A percentile compares a stretch with the other conserved stretches of the same genome.
Evolutionary conservation across 1,284 basidiomycete species (phyloP).

Genomic region (Microbotryum saponariae): DNA sequence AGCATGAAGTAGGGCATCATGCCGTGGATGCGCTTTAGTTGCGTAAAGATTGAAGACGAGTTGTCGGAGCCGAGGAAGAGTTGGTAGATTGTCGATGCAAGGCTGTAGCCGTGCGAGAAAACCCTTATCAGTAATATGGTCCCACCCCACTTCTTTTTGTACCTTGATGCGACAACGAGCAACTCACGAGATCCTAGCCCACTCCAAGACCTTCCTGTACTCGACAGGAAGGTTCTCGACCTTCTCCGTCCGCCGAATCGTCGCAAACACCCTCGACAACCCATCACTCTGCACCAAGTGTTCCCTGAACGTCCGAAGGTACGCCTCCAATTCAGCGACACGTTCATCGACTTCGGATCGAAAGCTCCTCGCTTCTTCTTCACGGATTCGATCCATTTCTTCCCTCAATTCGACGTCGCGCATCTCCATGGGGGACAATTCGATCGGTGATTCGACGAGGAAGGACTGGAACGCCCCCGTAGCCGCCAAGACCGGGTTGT

Average conservation of each 20-base stretch:
- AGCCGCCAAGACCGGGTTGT: conserved; percentile 65
- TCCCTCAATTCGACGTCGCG: conserved; percentile 72
- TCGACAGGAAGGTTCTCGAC: conserved; percentile 73
- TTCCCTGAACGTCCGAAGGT: conserved; percentile 80
- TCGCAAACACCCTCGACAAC: conserved; percentile 73
- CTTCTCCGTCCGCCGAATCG: conserved; percentile 72
- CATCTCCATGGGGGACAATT: conserved; percentile 62
- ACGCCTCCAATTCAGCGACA: conserved; percentile 77
- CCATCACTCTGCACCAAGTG: conserved; percentile 87
- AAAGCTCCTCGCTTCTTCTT: conserved; percentile 79
- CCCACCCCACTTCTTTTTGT: conserved; percentile 14
- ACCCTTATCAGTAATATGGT: not conserved
- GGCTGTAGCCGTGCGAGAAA: conserved; percentile 44
- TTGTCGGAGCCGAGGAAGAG: conserved; percentile 88
- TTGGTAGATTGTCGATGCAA: conserved; percentile 94
- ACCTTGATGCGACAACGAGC: conserved; percentile 12
- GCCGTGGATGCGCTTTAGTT: conserved; percentile 86
- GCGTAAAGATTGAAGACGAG: conserved; percentile 78
- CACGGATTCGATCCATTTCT: conserved; percentile 80
- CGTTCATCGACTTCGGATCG: conserved; percentile 75
- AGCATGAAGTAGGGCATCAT: conserved; percentile 98
- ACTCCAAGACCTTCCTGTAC: conserved; percentile 84
- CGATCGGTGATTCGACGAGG: conserved; percentile 68
- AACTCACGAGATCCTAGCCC: conserved; percentile 86
- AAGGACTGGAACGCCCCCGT: conserved; percentile 81